These are phyloP conservation scores for Zarea fungicola DNA, from an alignment of 2,329 filamentous ascomycete genomes.

Conservation along the genomic window DNA sequence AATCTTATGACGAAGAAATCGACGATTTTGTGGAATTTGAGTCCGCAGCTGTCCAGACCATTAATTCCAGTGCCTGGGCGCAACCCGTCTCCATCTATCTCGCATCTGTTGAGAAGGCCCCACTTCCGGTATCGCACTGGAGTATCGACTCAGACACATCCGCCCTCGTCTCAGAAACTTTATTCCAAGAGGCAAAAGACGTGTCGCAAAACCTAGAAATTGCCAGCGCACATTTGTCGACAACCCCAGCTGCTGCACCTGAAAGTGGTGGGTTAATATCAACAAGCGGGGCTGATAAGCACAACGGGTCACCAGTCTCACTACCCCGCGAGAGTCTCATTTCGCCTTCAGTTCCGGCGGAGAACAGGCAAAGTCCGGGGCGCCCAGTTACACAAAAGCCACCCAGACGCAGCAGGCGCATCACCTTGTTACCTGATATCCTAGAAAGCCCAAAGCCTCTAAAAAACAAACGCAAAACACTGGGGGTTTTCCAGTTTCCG, in stretches of 20 bases:
- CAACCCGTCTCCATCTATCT: background rate
- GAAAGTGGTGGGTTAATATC: background rate
- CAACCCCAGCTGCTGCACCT: background rate
- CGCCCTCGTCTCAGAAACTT: constrained; percentile 15
- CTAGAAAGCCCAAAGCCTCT: constrained; percentile 57
- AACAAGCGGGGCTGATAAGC: background rate
- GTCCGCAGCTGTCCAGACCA: constrained; percentile 21
- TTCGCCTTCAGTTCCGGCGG: background rate
- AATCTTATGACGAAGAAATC: constrained; percentile 36
- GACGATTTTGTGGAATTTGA: constrained; percentile 18
- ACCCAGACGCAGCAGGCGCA: constrained; percentile 48
- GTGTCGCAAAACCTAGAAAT: background rate
- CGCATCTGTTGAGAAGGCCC: constrained; percentile 3
- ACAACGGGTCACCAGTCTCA: background rate
- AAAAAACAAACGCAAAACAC: constrained; percentile 51
- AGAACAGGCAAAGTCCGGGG: constrained; percentile 17
- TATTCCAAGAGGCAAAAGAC: constrained; percentile 10
- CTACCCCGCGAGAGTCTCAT: background rate
- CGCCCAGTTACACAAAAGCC: constrained; percentile 49
- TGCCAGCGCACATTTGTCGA: too few relatives aligned
- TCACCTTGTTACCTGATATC: constrained; percentile 59
- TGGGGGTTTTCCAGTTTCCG: constrained; percentile 62
- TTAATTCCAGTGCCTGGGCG: constrained; percentile 25
- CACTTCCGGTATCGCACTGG: constrained; percentile 12
- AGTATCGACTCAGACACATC: constrained; percentile 12